Base-by-base conservation (phyloP, 495 filamentous ascomycete species). In the Penicillium silybi region DNA sequence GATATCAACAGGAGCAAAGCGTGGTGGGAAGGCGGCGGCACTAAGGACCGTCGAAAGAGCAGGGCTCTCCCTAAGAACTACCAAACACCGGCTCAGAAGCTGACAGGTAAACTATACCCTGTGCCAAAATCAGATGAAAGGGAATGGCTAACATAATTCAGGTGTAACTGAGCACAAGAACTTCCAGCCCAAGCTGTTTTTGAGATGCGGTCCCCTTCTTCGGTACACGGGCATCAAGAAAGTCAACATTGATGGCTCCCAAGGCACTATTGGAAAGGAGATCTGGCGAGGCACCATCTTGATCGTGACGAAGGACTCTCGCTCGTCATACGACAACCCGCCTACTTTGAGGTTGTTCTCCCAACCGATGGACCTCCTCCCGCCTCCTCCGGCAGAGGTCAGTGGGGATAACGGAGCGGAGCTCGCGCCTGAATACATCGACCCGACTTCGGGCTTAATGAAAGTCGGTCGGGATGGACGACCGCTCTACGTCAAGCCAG, bases 241-340 rank as follows among this genome's bases (percentile, higher is more conserved):
- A 37, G 62, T 68, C 16, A 66, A 54, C 2, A 63, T 70, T 26
- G 65, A 73, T 51, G 60, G 69, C 32, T 57, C 68, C 22, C 60
- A 68, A 54, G 67, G 69, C 1, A 57, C 68, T 40, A 53, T 71
- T 34, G 78, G 82, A 48, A 80, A 84, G 51, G 90, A 95, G 52
- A 85, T 90, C 20, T 98, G 93, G 93, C 82, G 90, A 68, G 93
- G 93, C 22, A 91, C 83, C 52, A 76, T 97, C 23, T 88, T 98
- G 88, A 93, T 97, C 50, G 90, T 97, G 27, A 97, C 93, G 0
- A 77, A 79, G 32, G 92, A 97, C 61, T 78, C 80, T 8, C 75
- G 85, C 20, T 96, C 91, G 4, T 85, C 84, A 2, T 95, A 95
- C 64, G 81, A 88, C n/a, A 79, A 81, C 18, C 75, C 80, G 7